Conservation (phyloP, 495 filamentous ascomycete species). For the Trichocladium uniseriatum region DNA sequence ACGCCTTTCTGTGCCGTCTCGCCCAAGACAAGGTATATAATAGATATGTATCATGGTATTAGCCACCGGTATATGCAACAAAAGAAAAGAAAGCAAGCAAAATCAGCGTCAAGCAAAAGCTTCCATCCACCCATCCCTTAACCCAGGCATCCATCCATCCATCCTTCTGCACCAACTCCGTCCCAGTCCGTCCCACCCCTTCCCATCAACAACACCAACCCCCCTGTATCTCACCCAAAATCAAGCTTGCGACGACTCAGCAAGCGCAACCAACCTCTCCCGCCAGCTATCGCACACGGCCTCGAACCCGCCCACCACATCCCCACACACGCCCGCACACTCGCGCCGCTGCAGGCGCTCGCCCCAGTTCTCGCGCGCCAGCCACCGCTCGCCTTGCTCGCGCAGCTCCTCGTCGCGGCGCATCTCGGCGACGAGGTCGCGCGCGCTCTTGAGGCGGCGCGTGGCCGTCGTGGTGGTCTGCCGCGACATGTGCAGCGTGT, state of each 20-base stretch:
- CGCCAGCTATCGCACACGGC: constrained; percentile 60
- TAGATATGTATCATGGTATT: neutral
- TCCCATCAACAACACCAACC: too few relatives aligned
- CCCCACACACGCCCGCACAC: constrained; percentile 66
- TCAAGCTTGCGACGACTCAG: too few relatives aligned
- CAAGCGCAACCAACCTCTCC: constrained; percentile 26
- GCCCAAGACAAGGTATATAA: neutral
- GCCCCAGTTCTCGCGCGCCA: constrained; percentile 73
- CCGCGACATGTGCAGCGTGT: constrained; percentile 87
- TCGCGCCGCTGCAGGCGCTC: constrained; percentile 63
- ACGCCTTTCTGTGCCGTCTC: neutral
- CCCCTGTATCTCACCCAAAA: too few relatives aligned
- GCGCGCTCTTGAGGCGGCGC: constrained; percentile 61
- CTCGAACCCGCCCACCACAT: constrained; percentile 88
- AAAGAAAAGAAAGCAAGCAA: neutral
- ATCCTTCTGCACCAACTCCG: too few relatives aligned
- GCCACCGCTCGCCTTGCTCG: constrained; percentile 72
- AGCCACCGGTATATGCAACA: too few relatives aligned
- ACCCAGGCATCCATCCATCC: too few relatives aligned
- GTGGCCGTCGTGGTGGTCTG: constrained; percentile 75
- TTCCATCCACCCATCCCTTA: too few relatives aligned
- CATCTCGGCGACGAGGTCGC: constrained; percentile 75
- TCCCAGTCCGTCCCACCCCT: too few relatives aligned
- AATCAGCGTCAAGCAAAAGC: too few relatives aligned
- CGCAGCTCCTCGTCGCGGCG: constrained; percentile 67